Base-by-base conservation (phyloP, 495 filamentous ascomycete genomes). In the Aspergillus cavernicola region DNA sequence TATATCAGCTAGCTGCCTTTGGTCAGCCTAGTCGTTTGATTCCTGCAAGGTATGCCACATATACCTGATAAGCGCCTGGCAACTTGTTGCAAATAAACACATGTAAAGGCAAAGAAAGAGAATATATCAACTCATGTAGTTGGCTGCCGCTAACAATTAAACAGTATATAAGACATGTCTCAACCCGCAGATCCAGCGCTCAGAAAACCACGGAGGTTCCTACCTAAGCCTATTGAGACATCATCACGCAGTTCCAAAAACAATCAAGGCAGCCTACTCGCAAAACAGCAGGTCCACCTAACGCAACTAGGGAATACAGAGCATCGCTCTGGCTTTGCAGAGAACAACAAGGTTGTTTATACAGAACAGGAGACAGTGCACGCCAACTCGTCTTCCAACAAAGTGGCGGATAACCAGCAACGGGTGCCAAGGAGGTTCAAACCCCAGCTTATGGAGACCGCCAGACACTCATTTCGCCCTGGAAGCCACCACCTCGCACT, bases 161-260 rank as follows among this genome's bases (percentile, higher is more conserved):
- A 32, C 5, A 29, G 13, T 31, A 19, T 10, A 31, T 26, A 31
- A 40, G 20, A 3, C 11, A 29, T 46, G 20, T 16, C 24, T 29
- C 24, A 39, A 33, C 18, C 2, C 9, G 20, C 26, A 3, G 15
- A 38, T 26, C 16, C 28, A 45, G 31, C 35, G 12, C 13, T 36
- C 6, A 58, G 41, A 24, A 53, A 39, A 38, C 54, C 60, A 19
- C 57, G 63, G 23, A 61, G 47, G 40, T 68, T 88, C 56, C 70
- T 79, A 6, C 83, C 84, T 1, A 78, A 90, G 58, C 77, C 85
- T 6, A 78, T 87, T 42, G 85, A 89, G 63, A 88, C 83, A 12
- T 76, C 79, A 11, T 76, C 80, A 12, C 74, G 83, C 46, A 77
- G 75, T 11, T 79, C 78, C 57, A 74, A 75, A 31, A 28, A 45